These are phyloP conservation scores for Triangularia setosa DNA, from an alignment of 2,329 filamentous ascomycete species.

Conservation along the genomic window DNA sequence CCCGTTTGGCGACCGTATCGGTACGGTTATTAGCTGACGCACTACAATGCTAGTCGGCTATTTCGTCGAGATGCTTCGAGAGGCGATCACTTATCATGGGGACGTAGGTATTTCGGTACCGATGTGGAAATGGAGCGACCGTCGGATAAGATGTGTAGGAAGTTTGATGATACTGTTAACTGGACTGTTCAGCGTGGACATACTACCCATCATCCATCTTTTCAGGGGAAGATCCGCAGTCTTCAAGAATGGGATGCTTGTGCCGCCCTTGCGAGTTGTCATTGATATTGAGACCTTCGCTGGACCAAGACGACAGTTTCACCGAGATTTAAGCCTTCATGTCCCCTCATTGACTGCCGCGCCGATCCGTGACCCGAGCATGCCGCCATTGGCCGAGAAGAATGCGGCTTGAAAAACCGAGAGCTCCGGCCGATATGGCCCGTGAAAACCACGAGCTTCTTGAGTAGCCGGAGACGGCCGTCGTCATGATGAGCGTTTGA, in stretches of 20 bases:
- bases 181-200: slow-evolving; percentile 37
- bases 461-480: not conserved
- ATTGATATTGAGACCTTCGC: too few relatives aligned
- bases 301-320: too few relatives aligned
- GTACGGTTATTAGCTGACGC: not conserved
- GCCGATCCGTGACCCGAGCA: not conserved
- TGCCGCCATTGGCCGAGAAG: not conserved
- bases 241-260: too few relatives aligned
- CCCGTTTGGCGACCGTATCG: not conserved
- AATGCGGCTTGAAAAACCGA: not conserved
- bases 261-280: too few relatives aligned
- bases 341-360: not conserved
- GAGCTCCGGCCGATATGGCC: not conserved
- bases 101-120: slow-evolving; percentile 47
- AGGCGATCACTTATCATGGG: slow-evolving; percentile 52
- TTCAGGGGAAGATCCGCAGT: too few relatives aligned
- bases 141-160: slow-evolving; percentile 44
- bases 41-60: slow-evolving; percentile 35
- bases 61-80: slow-evolving; percentile 50
- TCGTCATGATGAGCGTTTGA: not conserved
- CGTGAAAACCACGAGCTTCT: not conserved
- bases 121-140: not conserved
- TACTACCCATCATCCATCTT: too few relatives aligned
- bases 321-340: too few relatives aligned
- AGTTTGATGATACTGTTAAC: slow-evolving; percentile 48